Evolutionary conservation across 352 stramenopile species (phyloP).

Genomic region (Achlya hypogyna): DNA sequence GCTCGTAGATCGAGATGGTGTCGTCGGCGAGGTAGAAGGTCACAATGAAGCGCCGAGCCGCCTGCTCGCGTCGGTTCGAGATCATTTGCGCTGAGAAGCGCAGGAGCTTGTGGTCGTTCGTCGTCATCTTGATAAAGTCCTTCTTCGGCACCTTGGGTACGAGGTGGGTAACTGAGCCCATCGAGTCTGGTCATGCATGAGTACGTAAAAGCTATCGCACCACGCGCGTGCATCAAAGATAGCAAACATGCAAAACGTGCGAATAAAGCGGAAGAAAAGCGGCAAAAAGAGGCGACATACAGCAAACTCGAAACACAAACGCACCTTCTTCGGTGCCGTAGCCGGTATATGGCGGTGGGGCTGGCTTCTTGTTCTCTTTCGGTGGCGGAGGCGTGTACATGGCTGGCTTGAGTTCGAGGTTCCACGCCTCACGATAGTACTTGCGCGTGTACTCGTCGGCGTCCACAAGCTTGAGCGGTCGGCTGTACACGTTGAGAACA

Average conservation of each 20-base stretch:
- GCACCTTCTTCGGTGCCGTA: conserved; percentile 60
- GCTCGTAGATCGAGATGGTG: conserved; percentile 68
- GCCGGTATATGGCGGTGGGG: conserved; percentile 57
- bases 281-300: background rate
- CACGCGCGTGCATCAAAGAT: too few relatives aligned
- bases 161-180: conserved; percentile 50
- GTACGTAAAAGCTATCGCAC: too few relatives aligned
- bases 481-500: conserved; percentile 58
- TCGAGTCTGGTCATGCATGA: too few relatives aligned
- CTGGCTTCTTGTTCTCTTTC: conserved; percentile 30
- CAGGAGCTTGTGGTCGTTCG: conserved; percentile 68
- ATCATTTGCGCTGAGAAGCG: conserved; percentile 64
- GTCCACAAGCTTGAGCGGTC: conserved; percentile 62
- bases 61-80: conserved; percentile 62
- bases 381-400: conserved; percentile 25
- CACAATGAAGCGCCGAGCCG: conserved; percentile 70
- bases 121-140: conserved; percentile 70
- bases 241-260: too few relatives aligned
- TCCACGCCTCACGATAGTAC: conserved; percentile 69
- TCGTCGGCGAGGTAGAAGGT: conserved; percentile 78
- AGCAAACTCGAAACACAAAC: background rate
- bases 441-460: conserved; percentile 64
- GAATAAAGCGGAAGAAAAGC: background rate
- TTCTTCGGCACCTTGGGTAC: conserved; percentile 66
- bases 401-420: conserved; percentile 34